These are phyloP conservation scores for Crithidia acanthocephali DNA, from an alignment of 208 protist species.

Conservation along the genomic window DNA sequence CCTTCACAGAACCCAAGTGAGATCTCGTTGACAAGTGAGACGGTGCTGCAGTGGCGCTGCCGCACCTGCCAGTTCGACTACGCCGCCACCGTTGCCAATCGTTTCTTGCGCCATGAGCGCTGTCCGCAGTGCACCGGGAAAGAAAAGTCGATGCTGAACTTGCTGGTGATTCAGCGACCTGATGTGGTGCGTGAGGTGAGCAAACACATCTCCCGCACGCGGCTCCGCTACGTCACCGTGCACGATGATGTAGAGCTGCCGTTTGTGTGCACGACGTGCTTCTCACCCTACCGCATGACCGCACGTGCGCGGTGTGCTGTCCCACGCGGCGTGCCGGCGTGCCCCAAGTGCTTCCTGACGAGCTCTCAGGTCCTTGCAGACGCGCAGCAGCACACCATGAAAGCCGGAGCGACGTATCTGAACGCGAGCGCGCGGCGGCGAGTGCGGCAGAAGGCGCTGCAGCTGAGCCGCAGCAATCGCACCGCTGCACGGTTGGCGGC, in stretches of 20 bases:
- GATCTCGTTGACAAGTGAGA: conserved; percentile 55
- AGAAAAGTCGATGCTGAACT: conserved; percentile 49
- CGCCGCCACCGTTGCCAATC: conserved; percentile 52
- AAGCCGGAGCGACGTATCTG: not conserved
- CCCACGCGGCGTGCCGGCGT: conserved; percentile 49
- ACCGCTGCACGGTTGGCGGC: conserved; percentile 31
- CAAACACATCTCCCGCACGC: conserved; percentile 44
- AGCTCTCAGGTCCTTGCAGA: conserved; percentile 26
- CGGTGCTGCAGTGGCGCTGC: conserved; percentile 65
- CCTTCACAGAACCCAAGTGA: conserved; percentile 54
- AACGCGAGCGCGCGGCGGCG: conserved; percentile 10
- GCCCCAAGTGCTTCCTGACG: conserved; percentile 71
- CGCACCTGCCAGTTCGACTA: conserved; percentile 63
- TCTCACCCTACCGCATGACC: conserved; percentile 72
- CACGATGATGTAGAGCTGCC: conserved; percentile 59
- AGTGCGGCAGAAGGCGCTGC: conserved; percentile 25
- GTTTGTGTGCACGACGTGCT: conserved; percentile 80
- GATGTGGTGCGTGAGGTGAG: conserved; percentile 77
- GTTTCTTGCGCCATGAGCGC: conserved; percentile 57
- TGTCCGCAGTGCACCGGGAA: conserved; percentile 77
- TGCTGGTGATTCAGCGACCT: conserved; percentile 70
- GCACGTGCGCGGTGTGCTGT: conserved; percentile 64
- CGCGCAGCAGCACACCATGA: conserved; percentile 16
- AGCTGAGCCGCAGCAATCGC: conserved; percentile 32
- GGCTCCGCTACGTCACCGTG: conserved; percentile 57